A percentile compares a stretch with the other conserved stretches of the same genome.
Conservation (phyloP, 306 rosid species). For the Castanea mollissima region DNA sequence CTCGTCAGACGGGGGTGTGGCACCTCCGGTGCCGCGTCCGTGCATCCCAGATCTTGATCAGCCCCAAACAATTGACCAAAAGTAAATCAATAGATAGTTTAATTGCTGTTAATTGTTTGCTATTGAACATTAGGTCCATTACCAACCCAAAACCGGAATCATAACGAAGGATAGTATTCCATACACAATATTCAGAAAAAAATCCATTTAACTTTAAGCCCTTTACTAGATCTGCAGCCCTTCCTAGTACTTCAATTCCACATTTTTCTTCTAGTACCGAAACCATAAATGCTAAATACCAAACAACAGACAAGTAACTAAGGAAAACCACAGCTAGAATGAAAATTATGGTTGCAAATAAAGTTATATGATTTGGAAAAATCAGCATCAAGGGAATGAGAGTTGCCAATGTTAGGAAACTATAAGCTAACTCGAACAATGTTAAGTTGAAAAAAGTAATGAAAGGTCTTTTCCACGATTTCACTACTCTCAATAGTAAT, state of each 20-base stretch:
- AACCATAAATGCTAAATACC: slow-evolving; percentile 28
- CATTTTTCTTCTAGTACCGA: slow-evolving; percentile 24
- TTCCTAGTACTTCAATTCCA: slow-evolving; percentile 31
- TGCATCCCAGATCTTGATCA: slow-evolving; percentile 5
- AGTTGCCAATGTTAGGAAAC: background rate
- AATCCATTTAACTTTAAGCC: slow-evolving; percentile 20
- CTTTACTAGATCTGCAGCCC: slow-evolving; percentile 16
- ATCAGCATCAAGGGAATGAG: background rate
- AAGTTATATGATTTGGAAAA: background rate
- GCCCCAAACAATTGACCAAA: background rate
- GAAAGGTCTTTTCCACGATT: slow-evolving; percentile 16
- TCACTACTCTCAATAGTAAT: background rate
- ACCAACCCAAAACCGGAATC: background rate
- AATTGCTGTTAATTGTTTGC: background rate
- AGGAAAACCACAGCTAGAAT: background rate
- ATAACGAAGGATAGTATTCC: background rate
- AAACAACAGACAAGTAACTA: slow-evolving; percentile 16
- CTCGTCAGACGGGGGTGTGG: too few relatives aligned
- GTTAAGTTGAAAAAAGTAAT: slow-evolving; percentile 12
- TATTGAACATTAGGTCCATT: too few relatives aligned
- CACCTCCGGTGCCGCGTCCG: too few relatives aligned
- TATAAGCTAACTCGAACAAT: slow-evolving; percentile 11
- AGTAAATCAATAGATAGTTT: background rate
- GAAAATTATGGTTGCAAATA: background rate
- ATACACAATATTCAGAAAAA: slow-evolving; percentile 16